Conservation (phyloP, 768 basidiomycete genomes). For the Boletus rubropictus region DNA sequence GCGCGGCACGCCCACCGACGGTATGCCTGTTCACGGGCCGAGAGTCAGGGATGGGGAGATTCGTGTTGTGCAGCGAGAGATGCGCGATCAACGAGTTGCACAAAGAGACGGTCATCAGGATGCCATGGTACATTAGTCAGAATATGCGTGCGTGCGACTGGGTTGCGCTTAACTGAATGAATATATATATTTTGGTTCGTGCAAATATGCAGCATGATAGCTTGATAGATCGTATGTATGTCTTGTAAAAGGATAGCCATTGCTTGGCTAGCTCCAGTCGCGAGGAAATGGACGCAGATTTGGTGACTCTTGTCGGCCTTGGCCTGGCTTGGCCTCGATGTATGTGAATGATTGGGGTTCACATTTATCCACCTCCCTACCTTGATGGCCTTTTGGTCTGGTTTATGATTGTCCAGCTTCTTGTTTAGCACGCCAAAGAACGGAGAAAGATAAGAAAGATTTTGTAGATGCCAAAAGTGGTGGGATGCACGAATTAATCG, state of each 20-base stretch:
- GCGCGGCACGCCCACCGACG: constrained; percentile 17
- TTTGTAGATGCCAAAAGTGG: too few relatives aligned
- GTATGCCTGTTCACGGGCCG: constrained; percentile 21
- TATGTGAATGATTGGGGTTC: too few relatives aligned
- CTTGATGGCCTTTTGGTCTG: too few relatives aligned
- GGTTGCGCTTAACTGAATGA: constrained; percentile 16
- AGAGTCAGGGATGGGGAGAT: constrained; percentile 20
- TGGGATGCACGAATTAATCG: too few relatives aligned
- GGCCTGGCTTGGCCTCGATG: too few relatives aligned
- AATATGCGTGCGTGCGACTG: constrained; percentile 21
- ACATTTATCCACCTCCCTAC: too few relatives aligned
- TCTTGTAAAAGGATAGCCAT: background rate
- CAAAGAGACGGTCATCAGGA: constrained; percentile 24
- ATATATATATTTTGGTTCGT: background rate
- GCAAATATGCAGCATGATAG: background rate
- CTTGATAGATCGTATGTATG: background rate
- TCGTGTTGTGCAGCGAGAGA: constrained; percentile 18
- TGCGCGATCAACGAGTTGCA: constrained; percentile 19
- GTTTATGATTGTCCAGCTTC: too few relatives aligned
- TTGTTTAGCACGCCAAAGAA: too few relatives aligned
- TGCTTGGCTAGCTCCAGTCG: background rate
- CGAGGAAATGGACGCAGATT: too few relatives aligned
- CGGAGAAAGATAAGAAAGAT: too few relatives aligned
- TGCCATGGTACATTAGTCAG: constrained; percentile 17
- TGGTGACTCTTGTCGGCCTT: too few relatives aligned